Conservation (phyloP, 176 grass and related monocot genomes). For the Musa beccarii region DNA sequence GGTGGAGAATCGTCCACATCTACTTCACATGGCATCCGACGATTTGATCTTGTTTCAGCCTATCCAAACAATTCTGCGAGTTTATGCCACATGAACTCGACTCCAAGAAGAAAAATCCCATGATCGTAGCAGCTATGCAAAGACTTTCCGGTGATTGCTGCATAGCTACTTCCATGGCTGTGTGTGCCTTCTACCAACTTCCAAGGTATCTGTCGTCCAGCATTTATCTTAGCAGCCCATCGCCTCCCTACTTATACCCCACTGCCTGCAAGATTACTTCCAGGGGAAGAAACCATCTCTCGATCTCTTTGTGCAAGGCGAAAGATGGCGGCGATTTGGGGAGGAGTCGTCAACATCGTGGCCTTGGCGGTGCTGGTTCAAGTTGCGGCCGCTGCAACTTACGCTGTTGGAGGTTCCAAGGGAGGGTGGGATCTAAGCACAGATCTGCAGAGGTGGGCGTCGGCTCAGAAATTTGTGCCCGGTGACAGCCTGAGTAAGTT, state of each 20-base stretch:
- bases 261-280: neutral
- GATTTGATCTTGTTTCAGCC: too few relatives aligned
- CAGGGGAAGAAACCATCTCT: too few relatives aligned
- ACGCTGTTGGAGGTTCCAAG: constrained; percentile 37
- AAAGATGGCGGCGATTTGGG: neutral
- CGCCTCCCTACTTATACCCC: neutral
- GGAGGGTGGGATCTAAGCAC: constrained; percentile 63
- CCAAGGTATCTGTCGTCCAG: neutral
- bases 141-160: too few relatives aligned
- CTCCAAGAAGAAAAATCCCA: too few relatives aligned
- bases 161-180: too few relatives aligned
- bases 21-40: too few relatives aligned
- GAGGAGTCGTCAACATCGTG: constrained; percentile 1
- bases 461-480: constrained; percentile 23
- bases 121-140: too few relatives aligned
- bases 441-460: constrained; percentile 43
- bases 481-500: constrained; percentile 61
- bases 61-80: too few relatives aligned
- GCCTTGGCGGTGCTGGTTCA: constrained; percentile 18
- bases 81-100: too few relatives aligned
- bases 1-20: too few relatives aligned
- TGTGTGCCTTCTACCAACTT: too few relatives aligned
- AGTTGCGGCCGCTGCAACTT: constrained; percentile 19
- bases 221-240: neutral
- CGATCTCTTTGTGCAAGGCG: neutral